Conservation (phyloP, 805 yeast genomes). For the Starmerella apis region DNA sequence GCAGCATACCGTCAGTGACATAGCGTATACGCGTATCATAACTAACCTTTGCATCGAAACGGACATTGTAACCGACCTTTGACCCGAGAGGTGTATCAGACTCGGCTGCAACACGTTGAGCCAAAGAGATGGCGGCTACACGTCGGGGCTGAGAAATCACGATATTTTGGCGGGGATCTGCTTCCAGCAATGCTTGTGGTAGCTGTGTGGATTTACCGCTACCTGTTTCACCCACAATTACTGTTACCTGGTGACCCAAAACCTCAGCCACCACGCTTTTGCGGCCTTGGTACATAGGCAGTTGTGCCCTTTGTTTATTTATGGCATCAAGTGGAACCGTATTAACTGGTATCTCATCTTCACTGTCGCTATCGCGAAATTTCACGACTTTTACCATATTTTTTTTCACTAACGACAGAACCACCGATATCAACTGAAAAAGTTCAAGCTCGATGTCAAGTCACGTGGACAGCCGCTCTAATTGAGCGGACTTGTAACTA, state of each 20-base stretch:
- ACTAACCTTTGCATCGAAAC: constrained; percentile 66
- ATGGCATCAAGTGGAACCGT: not conserved
- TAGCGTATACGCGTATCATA: constrained; percentile 63
- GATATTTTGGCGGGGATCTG: constrained; percentile 40
- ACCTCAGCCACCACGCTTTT: constrained; percentile 51
- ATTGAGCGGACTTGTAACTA: too few relatives aligned
- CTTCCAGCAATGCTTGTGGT: constrained; percentile 70
- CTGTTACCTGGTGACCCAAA: constrained; percentile 50
- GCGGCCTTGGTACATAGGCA: constrained; percentile 70
- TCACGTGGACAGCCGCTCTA: constrained; percentile 6
- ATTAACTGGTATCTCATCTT: not conserved
- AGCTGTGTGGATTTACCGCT: constrained; percentile 96
- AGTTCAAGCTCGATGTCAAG: not conserved
- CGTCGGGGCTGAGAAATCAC: constrained; percentile 97
- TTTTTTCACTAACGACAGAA: not conserved
- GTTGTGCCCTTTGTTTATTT: constrained; percentile 21
- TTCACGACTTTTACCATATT: constrained; percentile 10
- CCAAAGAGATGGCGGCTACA: constrained; percentile 92
- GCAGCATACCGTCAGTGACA: constrained; percentile 93
- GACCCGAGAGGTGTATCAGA: constrained; percentile 65
- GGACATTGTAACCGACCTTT: constrained; percentile 83
- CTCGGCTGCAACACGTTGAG: constrained; percentile 86
- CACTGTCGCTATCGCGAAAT: constrained; percentile 9
- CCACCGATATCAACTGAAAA: not conserved
- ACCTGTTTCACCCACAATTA: constrained; percentile 93